phyloP scores from a whole-genome alignment of 176 grass and related monocot genomes.

The Carex scoparia region DNA sequence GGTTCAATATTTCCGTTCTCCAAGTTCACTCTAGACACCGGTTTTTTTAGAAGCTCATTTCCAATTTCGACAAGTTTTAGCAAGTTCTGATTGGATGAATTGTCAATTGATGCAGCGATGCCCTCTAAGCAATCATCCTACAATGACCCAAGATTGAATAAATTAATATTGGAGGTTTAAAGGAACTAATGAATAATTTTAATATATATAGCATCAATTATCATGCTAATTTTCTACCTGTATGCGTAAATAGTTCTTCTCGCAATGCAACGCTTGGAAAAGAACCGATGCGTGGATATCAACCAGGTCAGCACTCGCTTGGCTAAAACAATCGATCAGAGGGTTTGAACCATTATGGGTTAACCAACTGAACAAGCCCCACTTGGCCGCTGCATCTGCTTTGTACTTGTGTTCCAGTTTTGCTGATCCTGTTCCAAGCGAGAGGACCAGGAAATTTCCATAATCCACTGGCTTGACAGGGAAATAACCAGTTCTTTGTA shows the following conservation, averaged over 20 bases:
- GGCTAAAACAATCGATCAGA: conserved; percentile 56
- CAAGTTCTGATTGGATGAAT: conserved; percentile 3
- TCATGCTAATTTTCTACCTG: conserved; percentile 19
- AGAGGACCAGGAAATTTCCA: conserved; percentile 48
- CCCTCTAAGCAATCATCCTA: conserved; percentile 28
- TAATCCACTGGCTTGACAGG: conserved; percentile 31
- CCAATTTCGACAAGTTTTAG: conserved; percentile 23
- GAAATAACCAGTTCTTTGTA: conserved; percentile 29
- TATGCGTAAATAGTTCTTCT: conserved; percentile 48
- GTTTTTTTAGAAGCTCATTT: conserved; percentile 32
- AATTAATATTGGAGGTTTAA: not conserved
- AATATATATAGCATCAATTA: not conserved
- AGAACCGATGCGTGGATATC: conserved; percentile 58
- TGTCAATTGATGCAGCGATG: conserved; percentile 24
- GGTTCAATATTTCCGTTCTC: conserved; percentile 33
- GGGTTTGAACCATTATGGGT: conserved; percentile 35
- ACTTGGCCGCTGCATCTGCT: conserved; percentile 6
- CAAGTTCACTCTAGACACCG: conserved; percentile 36
- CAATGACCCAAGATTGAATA: not conserved
- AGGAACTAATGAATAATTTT: not conserved
- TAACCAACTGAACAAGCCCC: conserved; percentile 63
- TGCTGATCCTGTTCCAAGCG: conserved; percentile 42
- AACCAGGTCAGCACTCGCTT: conserved; percentile 53
- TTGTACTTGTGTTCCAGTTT: conserved; percentile 32
- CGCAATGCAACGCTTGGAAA: conserved; percentile 38